Conservation (phyloP, 768 basidiomycete species). For the Suillus hirtellus region DNA sequence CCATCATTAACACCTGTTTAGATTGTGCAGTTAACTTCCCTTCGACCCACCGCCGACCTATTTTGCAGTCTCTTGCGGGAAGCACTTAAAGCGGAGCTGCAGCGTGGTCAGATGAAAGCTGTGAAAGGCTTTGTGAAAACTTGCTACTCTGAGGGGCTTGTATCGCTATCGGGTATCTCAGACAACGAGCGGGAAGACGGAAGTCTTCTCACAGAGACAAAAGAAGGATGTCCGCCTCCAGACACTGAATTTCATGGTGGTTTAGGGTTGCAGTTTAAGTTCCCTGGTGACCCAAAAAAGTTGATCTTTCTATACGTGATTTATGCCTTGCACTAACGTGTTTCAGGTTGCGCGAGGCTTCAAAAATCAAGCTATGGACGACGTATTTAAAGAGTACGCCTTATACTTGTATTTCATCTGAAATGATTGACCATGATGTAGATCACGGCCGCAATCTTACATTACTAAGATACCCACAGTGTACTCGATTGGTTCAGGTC, state of each 20-base stretch:
- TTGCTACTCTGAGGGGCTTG: conserved; percentile 90
- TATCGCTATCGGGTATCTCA: conserved; percentile 56
- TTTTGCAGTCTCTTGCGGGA: conserved; percentile 91
- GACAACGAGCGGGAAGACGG: conserved; percentile 73
- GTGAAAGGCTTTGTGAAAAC: conserved; percentile 91
- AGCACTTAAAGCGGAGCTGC: conserved; percentile 84
- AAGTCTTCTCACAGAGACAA: conserved; percentile 55
- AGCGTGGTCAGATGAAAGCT: conserved; percentile 89
- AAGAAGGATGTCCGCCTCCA: conserved; percentile 44
- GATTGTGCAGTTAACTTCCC: conserved; percentile 91
- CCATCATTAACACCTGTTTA: conserved; percentile 25
- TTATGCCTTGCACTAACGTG: conserved; percentile 15
- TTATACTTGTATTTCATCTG: conserved; percentile 9
- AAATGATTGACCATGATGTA: conserved; percentile 31
- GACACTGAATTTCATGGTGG: conserved; percentile 73
- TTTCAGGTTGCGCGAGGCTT: conserved; percentile 78
- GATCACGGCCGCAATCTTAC: conserved; percentile 95
- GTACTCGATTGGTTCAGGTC: conserved; percentile 96
- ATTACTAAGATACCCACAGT: conserved; percentile 91
- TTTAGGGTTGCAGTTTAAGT: conserved; percentile 80
- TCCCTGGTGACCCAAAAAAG: conserved; percentile 93
- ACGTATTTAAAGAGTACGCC: conserved; percentile 75
- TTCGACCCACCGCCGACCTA: conserved; percentile 89
- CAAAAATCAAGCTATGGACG: conserved; percentile 95
- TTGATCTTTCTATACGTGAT: conserved; percentile 36